Base-by-base conservation (phyloP, 2,329 filamentous ascomycete species). In the Ascochyta lentis region DNA sequence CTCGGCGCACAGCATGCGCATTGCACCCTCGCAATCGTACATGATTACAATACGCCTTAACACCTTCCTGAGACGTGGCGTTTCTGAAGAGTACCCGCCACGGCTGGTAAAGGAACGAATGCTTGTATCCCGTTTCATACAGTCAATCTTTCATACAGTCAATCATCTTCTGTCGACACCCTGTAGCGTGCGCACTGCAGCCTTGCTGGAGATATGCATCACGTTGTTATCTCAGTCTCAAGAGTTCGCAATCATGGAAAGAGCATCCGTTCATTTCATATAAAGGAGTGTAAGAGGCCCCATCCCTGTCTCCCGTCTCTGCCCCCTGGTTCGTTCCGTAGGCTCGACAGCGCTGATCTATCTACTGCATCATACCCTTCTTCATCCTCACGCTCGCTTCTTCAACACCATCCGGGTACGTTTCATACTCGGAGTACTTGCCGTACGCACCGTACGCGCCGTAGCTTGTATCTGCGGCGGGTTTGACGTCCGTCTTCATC, bases 391-490 rank as follows among this genome's bases (percentile, higher is more conserved):
- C 26, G 2, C 49, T 58, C 43, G 51, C 51, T 7, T 19, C 29
- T 6, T 60, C 54, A 5, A 48, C 58, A 3, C 15, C 42, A 1
- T 41, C 19, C 4, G 45, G 19, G 44, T 63, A 62, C 1, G 33
- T 2, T 8, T 37, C 49, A 33, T 56, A 60, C 4, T 52, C 10
- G 0, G 12, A 19, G 37, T 57, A 51, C 19, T 39, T 35, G 4
- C 49, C 43, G 29, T 54, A 54, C 33, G 10, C 16, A 10, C 57
- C 49, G 42, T 56, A 64, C 13, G 26, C 15, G 15, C 26, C 41
- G 26, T 63, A 63, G 31, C 43, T 45, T 8, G 16, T 26, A 34
- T 60, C 57, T 9, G 35, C 45, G 16, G 13, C 49, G 24, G 55
- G 49, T 19, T 40, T 24, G 26, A 27, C 19, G 15, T 31, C 27